phyloP scores from a whole-genome alignment of 2,329 filamentous ascomycete species.

The Diplodia corticola region DNA sequence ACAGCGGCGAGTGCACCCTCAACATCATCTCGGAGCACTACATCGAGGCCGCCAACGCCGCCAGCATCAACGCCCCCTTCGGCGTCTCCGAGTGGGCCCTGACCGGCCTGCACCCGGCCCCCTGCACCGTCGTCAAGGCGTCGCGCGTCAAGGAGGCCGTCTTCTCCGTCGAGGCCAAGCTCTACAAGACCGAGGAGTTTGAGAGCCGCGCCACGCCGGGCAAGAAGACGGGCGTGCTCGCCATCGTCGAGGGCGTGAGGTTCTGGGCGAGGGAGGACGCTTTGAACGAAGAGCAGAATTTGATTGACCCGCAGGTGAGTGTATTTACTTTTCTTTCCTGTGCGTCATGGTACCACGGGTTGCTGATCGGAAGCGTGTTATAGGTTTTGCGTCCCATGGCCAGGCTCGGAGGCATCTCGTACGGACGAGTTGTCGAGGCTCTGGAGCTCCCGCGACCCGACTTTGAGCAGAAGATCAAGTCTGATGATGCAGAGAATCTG shows the following conservation, averaged over 20 bases:
- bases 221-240: slow-evolving; percentile 72
- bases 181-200: slow-evolving; percentile 75
- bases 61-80: slow-evolving; percentile 73
- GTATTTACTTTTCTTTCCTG: not conserved
- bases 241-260: slow-evolving; percentile 76
- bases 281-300: slow-evolving; percentile 71
- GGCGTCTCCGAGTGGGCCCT: slow-evolving; percentile 78
- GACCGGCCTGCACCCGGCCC: slow-evolving; percentile 70
- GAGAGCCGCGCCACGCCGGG: slow-evolving; percentile 70
- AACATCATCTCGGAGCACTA: slow-evolving; percentile 86
- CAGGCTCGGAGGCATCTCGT: slow-evolving; percentile 83
- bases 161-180: slow-evolving; percentile 77
- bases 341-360: not conserved
- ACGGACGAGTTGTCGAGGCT: slow-evolving; percentile 68
- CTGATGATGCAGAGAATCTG: slow-evolving; percentile 60
- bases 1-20: slow-evolving; percentile 74
- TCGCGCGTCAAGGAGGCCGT: slow-evolving; percentile 79
- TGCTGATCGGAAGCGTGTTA: not conserved
- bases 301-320: slow-evolving; percentile 70
- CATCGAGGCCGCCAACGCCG: slow-evolving; percentile 84
- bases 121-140: slow-evolving; percentile 65
- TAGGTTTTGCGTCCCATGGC: slow-evolving; percentile 72
- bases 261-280: slow-evolving; percentile 93
- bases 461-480: slow-evolving; percentile 47
- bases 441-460: slow-evolving; percentile 68